Evolutionary conservation across 208 protist genomes (phyloP), one percentile per base, ranked within the genome.

Genomic region (Willaertia magna): DNA sequence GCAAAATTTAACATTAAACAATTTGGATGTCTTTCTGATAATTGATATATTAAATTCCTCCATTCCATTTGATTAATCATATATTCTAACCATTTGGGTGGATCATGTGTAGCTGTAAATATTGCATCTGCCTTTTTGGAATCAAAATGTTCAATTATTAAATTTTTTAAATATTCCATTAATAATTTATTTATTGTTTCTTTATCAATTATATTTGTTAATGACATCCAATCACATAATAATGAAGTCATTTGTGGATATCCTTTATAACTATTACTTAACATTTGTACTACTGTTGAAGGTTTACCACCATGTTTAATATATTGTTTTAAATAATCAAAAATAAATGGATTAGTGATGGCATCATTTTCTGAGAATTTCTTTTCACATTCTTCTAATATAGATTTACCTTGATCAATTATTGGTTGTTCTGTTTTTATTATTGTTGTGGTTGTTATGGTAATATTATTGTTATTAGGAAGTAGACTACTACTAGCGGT

Each of bases 31-130:
- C 51, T 46, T 40, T 81, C 76, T 4, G 76, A 81, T 26, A 81
- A 34, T 81, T 81, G 43, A 81, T 81, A 81, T 1, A 81, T 81
- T 4, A 81, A 51, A 81, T 30, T 81, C 39, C 76, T 81, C 76
- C 76, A 81, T 51, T 81, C 76, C 6, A 30, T 14, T 12, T 81
- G 20, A 51, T 47, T 40, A 42, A 81, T 51, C 76, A 81, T 81
- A 81, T 42, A 81, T 12, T 81, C 76, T 9, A 81, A 14, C 76
- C 76, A 81, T 51, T 81, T 47, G 1, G 76, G 76, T 30, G 44
- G n/a, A 51, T 81, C 44, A 4, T 81, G 18, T 9, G 76, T 40
- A 30, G 44, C 40, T 4, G 44, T 40, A 51, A 81, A 81, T 26
- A 81, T 81, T 12, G 76, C 76, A 39, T 81, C 76, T 7, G 76